Evolutionary conservation across 176 grass and related monocot species (phyloP).

Genomic region (barley (Hordeum vulgare)): DNA sequence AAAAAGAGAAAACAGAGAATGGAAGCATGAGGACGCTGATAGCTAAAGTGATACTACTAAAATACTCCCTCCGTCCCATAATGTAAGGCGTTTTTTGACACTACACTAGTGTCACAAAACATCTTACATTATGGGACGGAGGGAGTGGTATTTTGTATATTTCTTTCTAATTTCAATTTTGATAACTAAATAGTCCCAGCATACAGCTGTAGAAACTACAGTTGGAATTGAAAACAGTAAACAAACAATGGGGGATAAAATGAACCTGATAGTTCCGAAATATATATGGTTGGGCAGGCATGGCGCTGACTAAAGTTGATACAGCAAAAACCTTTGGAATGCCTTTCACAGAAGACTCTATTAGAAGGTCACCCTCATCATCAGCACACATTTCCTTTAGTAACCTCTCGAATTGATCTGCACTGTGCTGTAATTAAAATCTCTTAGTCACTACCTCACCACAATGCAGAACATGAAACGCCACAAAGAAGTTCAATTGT

Average conservation of each 20-base stretch:
- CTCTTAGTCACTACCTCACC: slow-evolving; percentile 1
- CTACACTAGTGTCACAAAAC: too few relatives aligned
- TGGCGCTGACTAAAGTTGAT: slow-evolving; percentile 91
- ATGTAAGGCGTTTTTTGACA: too few relatives aligned
- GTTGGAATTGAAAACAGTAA: slow-evolving; percentile 15
- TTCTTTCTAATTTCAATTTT: slow-evolving; percentile 6
- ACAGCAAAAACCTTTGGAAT: slow-evolving; percentile 96
- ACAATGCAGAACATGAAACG: slow-evolving; percentile 13
- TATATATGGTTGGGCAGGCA: slow-evolving; percentile 92
- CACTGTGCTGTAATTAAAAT: slow-evolving; percentile 88
- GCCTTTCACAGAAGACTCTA: slow-evolving; percentile 92
- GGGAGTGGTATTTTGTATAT: too few relatives aligned
- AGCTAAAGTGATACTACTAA: background rate
- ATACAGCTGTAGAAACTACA: slow-evolving; percentile 12
- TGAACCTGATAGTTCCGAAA: slow-evolving; percentile 95
- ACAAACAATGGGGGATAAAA: slow-evolving; percentile 5
- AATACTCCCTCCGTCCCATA: too few relatives aligned
- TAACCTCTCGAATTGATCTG: slow-evolving; percentile 95
- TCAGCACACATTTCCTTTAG: slow-evolving; percentile 91
- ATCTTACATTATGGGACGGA: too few relatives aligned
- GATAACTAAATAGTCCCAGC: background rate
- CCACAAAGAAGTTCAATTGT: background rate
- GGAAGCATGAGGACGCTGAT: background rate
- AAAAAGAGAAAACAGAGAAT: background rate
- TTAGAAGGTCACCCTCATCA: slow-evolving; percentile 94